Evolutionary conservation across 257 asterid genomes (phyloP).

Genomic region (Przewalskia tangutica): DNA sequence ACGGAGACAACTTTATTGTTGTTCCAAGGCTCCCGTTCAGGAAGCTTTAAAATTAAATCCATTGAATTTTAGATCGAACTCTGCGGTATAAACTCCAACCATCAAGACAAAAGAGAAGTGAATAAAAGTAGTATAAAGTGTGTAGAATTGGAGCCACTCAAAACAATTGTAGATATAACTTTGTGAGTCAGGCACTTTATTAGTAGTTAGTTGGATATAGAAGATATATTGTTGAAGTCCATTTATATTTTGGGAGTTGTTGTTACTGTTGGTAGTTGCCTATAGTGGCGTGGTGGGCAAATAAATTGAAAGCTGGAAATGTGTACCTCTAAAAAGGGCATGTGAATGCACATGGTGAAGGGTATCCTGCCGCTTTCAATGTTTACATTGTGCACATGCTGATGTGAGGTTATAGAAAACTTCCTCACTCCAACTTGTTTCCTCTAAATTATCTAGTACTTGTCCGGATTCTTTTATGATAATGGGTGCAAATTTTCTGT

Average conservation of each 20-base stretch:
- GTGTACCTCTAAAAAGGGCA: conserved; percentile 1
- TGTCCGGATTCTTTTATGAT: background rate
- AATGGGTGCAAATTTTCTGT: background rate
- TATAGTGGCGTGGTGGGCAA: background rate
- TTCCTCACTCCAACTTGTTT: background rate
- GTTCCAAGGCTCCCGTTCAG: background rate
- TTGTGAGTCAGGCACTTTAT: background rate
- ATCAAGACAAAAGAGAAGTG: background rate
- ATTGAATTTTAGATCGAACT: too few relatives aligned
- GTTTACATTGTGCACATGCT: conserved; percentile 2
- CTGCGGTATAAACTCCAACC: background rate
- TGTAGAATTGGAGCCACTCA: background rate
- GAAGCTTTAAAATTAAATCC: background rate
- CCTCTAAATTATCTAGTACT: background rate
- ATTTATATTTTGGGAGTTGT: background rate
- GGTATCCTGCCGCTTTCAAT: background rate
- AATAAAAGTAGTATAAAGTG: background rate
- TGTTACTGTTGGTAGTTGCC: background rate
- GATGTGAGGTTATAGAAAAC: background rate
- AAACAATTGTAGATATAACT: background rate
- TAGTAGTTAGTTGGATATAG: background rate
- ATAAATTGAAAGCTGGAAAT: background rate
- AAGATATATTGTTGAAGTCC: background rate
- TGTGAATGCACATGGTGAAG: conserved; percentile 3
- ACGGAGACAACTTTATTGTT: too few relatives aligned